These are phyloP conservation scores for Leptosphaerulina australis DNA, from an alignment of 2,329 filamentous ascomycete species.

Conservation along the genomic window DNA sequence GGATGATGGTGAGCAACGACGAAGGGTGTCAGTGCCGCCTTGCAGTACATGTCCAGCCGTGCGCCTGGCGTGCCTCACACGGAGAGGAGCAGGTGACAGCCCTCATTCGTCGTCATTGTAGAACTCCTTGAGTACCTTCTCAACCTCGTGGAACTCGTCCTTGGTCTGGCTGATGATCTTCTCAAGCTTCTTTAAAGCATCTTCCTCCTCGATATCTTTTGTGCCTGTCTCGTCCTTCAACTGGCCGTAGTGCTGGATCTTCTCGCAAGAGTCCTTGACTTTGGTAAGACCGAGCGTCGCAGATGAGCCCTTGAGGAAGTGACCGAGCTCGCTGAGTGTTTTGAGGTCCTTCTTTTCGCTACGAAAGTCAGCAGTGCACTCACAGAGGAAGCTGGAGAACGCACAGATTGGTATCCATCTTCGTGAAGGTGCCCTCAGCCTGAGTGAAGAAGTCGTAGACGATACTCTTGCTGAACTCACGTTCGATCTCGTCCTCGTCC, in stretches of 20 bases:
- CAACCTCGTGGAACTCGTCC: constrained; percentile 75
- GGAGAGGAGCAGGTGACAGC: not conserved
- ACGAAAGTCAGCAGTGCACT: constrained; percentile 17
- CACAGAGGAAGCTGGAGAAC: constrained; percentile 51
- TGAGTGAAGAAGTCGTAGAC: constrained; percentile 94
- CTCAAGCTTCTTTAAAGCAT: constrained; percentile 70
- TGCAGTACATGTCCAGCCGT: constrained; percentile 10
- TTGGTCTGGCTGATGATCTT: constrained; percentile 74
- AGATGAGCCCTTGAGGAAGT: constrained; percentile 97
- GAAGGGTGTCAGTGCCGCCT: constrained; percentile 1
- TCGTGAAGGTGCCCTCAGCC: constrained; percentile 80
- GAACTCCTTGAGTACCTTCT: constrained; percentile 72
- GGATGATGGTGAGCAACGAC: constrained; percentile 3
- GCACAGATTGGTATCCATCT: constrained; percentile 86
- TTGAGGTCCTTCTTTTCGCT: constrained; percentile 72
- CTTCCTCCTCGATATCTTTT: constrained; percentile 67
- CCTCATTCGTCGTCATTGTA: constrained; percentile 60
- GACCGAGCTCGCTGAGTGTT: constrained; percentile 82
- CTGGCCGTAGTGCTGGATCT: constrained; percentile 92
- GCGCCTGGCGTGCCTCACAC: constrained; percentile 5
- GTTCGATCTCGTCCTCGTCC: constrained; percentile 86
- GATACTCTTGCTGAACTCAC: constrained; percentile 87
- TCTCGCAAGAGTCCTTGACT: constrained; percentile 91
- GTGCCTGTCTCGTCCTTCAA: constrained; percentile 78
- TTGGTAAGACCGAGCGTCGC: constrained; percentile 90